Evolutionary conservation across 441 rosid genomes (phyloP), one percentile per base, ranked within the genome.

Genomic region (Pelargonium myrrhifolium): DNA sequence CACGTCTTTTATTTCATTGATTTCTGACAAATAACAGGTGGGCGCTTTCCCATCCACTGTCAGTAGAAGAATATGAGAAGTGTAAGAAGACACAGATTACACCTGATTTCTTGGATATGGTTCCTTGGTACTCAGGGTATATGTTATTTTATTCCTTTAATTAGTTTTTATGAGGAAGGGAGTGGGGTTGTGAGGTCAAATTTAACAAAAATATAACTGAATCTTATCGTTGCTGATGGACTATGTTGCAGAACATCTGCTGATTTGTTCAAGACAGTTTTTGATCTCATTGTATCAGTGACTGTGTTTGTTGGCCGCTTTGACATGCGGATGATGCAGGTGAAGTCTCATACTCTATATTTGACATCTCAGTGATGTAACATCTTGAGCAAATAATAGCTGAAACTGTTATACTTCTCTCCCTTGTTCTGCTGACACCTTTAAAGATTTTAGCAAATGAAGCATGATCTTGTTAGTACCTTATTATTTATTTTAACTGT

Each of bases 281-380:
- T 95, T 82, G 99, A 95, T 82, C 99, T 95, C 72, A 77, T 95
- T 76, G 98, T 95, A 68, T 95, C 99, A 43, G 96, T 95, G 73
- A 95, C 99, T 12, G 83, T 95, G 20, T 95, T 95, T 85, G 88
- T 95, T 81, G 99, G 99, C 60, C 95, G 99, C 72, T 95, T 95
- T 86, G 99, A 95, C 80, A 95, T 95, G 99, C 93, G 99, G 47
- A 95, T 95, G 99, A 94, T 95, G 96, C 99, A 95, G 97, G 99
- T 92, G 66, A 65, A 26, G 45, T 69, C 69, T 62, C 65, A 69
- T 24, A 37, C 58, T 66, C 22, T 22, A 2, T 67, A 9, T 11
- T 56, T 55, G 61, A 6, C 68, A 22, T 10, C 14, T 56, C 8
- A 49, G 61, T 21, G 15, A 59, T 71, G 12, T 65, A 4, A 60